phyloP scores from a whole-genome alignment of 805 yeast species.

The Blastobotrys chiropterorum region DNA sequence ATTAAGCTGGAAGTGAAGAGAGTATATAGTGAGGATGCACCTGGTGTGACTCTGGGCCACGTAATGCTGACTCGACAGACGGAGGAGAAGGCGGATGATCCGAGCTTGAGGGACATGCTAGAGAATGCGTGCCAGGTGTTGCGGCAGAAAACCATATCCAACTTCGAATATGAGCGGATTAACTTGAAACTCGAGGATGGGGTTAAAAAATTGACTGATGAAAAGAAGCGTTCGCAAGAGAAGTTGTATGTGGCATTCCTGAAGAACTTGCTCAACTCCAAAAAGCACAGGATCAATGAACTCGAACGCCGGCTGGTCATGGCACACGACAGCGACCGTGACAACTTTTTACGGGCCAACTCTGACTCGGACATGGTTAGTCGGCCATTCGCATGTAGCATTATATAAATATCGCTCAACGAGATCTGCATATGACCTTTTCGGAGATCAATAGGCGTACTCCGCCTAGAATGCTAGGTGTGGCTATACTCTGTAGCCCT shows the following conservation, averaged over 20 bases:
- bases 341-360: too few relatives aligned
- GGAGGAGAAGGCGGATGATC: background rate
- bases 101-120: background rate
- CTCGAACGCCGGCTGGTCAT: conserved; percentile 41
- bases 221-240: background rate
- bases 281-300: background rate
- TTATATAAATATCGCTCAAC: too few relatives aligned
- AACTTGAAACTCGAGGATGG: too few relatives aligned
- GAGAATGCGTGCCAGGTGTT: background rate
- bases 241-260: background rate
- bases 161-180: background rate
- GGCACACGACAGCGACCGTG: conserved; percentile 39
- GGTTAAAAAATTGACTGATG: background rate
- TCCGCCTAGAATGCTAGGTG: too few relatives aligned
- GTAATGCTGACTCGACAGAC: background rate
- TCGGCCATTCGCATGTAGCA: too few relatives aligned
- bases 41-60: background rate
- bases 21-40: background rate
- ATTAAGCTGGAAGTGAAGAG: background rate
- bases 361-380: too few relatives aligned
- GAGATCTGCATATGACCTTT: too few relatives aligned
- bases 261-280: background rate
- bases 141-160: background rate
- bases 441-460: too few relatives aligned
- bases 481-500: too few relatives aligned